phyloP scores from a whole-genome alignment of 805 yeast species.

The Starmerella potacharoeniae region DNA sequence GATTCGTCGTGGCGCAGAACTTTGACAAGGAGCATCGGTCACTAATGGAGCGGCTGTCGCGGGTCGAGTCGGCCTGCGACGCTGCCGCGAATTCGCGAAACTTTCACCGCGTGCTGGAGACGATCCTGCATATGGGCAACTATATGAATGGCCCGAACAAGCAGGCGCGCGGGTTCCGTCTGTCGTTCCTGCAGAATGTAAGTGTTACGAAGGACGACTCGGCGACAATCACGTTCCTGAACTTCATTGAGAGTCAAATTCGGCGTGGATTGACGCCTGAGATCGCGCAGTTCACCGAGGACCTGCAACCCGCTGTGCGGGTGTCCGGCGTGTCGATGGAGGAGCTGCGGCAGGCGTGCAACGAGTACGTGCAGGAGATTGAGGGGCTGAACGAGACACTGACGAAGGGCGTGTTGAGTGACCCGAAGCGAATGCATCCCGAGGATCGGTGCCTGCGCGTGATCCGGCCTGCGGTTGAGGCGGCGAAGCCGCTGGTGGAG shows the following conservation, averaged over 20 bases:
- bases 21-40: constrained; percentile 73
- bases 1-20: constrained; percentile 55
- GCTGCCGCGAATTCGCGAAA: constrained; percentile 54
- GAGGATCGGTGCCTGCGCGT: constrained; percentile 55
- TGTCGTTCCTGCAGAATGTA: constrained; percentile 79
- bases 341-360: constrained; percentile 64
- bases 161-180: constrained; percentile 85
- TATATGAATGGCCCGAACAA: constrained; percentile 90
- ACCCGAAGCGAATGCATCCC: constrained; percentile 69
- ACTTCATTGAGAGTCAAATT: constrained; percentile 83
- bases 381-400: constrained; percentile 63
- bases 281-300: constrained; percentile 61
- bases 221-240: constrained; percentile 78
- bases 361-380: constrained; percentile 47
- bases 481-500: constrained; percentile 60
- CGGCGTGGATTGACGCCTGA: constrained; percentile 68
- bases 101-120: constrained; percentile 62
- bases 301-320: constrained; percentile 44
- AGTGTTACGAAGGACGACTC: constrained; percentile 83
- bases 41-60: constrained; percentile 50
- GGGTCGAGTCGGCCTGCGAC: constrained; percentile 62
- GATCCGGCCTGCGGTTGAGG: constrained; percentile 56
- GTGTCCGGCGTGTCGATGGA: constrained; percentile 73
- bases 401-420: constrained; percentile 75
- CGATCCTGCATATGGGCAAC: constrained; percentile 85